Conservation (phyloP, 2,329 filamentous ascomycete species). For the Apiospora aurea region DNA sequence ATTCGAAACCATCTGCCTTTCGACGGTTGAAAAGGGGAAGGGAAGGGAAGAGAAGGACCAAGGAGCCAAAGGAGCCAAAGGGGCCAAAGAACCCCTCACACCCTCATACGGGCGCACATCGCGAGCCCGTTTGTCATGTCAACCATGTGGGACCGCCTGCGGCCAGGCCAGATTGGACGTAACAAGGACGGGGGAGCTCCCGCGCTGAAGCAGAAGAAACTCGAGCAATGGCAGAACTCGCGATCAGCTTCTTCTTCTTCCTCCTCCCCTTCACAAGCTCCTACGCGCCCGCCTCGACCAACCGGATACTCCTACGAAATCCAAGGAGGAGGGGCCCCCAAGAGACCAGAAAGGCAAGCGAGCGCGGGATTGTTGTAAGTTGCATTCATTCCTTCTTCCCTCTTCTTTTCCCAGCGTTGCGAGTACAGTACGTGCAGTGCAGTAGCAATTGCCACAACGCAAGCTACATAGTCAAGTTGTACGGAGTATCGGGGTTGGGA, state of each 20-base stretch:
- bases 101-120: background rate
- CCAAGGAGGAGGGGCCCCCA: slow-evolving; percentile 21
- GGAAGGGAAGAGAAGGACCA: background rate
- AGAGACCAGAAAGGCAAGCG: background rate
- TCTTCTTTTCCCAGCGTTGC: background rate
- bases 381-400: slow-evolving; percentile 18
- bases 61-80: too few species aligned
- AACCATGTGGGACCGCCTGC: slow-evolving; percentile 48
- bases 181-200: slow-evolving; percentile 26
- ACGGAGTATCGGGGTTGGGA: background rate
- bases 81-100: background rate
- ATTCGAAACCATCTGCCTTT: background rate
- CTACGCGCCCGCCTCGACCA: slow-evolving; percentile 6
- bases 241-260: slow-evolving; percentile 32
- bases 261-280: slow-evolving; percentile 21
- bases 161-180: slow-evolving; percentile 28
- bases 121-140: slow-evolving; percentile 26
- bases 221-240: slow-evolving; percentile 42
- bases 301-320: slow-evolving; percentile 32
- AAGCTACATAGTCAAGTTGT: background rate
- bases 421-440: background rate
- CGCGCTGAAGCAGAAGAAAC: slow-evolving; percentile 38
- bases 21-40: background rate
- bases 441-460: background rate
- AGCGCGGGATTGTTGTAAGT: slow-evolving; percentile 24